Percentiles rank a stretch among this genome's conserved stretches.
Evolutionary conservation across 2,329 filamentous ascomycete genomes (phyloP).

Genomic region (Pseudogymnoascus sp.): DNA sequence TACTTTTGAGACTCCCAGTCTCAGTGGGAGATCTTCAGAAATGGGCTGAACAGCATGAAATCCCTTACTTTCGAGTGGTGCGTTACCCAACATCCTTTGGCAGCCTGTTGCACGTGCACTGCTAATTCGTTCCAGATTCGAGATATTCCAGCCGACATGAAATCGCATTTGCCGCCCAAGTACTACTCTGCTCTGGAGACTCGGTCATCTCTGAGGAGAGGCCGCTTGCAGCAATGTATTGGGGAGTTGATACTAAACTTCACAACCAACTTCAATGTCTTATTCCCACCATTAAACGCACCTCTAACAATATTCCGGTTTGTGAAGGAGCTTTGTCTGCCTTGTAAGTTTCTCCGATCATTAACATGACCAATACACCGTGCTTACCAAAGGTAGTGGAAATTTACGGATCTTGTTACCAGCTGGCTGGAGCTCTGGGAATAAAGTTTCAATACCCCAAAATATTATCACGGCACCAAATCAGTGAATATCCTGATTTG

Average conservation of each 20-base stretch:
- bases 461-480: conserved; percentile 20
- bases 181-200: conserved; percentile 55
- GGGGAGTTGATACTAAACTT: conserved; percentile 57
- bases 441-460: conserved; percentile 52
- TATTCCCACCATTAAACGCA: conserved; percentile 65
- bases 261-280: conserved; percentile 58
- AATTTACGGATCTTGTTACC: conserved; percentile 50
- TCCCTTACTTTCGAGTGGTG: conserved; percentile 65
- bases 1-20: conserved; percentile 70
- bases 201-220: conserved; percentile 36
- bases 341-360: conserved; percentile 43
- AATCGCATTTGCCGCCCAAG: conserved; percentile 51
- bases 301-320: conserved; percentile 61
- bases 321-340: conserved; percentile 64
- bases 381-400: conserved; percentile 45
- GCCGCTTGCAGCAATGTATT: conserved; percentile 57
- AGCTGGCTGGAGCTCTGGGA: conserved; percentile 34
- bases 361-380: background rate
- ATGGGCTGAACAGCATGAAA: conserved; percentile 59
- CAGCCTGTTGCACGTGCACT: background rate
- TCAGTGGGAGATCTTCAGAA: conserved; percentile 62
- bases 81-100: conserved; percentile 22
- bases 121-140: conserved; percentile 36
- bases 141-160: conserved; percentile 55
- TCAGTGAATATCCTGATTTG: conserved; percentile 56